Evolutionary conservation across 768 basidiomycete genomes (phyloP), one percentile per base, ranked within the genome.

Genomic region (Gloeopeniophorella convolvens): DNA sequence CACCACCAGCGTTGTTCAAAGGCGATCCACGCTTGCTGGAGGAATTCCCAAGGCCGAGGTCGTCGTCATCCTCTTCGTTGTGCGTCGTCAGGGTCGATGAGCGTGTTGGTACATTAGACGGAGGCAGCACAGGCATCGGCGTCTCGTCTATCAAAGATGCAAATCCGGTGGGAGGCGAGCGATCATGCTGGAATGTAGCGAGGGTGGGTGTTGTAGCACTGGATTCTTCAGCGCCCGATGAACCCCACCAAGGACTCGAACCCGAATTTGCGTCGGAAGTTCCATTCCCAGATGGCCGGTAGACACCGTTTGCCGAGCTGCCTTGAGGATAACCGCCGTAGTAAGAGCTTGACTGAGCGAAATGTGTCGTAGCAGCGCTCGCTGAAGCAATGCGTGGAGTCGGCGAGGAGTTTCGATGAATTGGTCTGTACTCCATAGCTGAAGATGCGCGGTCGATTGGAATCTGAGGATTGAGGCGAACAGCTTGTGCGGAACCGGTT

Each of bases 11-110:
- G 31, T 65, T 64, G 33, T 68, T 59, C 28, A 66, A 60, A 42
- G 57, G 57, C 34, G 65, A 50, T 55, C 62, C 72, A 40, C 62
- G 60, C 61, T 68, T 76, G 16, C 56, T 64, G 40, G 75, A 74
- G 12, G 68, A 72, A 62, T 98, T 99, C 2, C 93, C 91, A 54
- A 98, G 75, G 1, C 96, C 96, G 43, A 99, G 76, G 62, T 96
- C 92, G 36, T 95, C 92, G 0, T 83, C 83, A 11, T 85, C 85
- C 1, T 86, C 86, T 7, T 80, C 80, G 7, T 72, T 65, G 44
- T 59, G 48, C 21, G 58, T 39, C 23, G 53, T 51, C 50, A 56
- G 50, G 8, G 48, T 46, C 40, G 37, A 55, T 23, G 57, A 47
- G 24, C 53, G 51, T 23, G 45, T 33, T 30, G 59, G 32, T 23